phyloP scores from a whole-genome alignment of 73 alveolate species.

The Durusdinium trenchii region DNA sequence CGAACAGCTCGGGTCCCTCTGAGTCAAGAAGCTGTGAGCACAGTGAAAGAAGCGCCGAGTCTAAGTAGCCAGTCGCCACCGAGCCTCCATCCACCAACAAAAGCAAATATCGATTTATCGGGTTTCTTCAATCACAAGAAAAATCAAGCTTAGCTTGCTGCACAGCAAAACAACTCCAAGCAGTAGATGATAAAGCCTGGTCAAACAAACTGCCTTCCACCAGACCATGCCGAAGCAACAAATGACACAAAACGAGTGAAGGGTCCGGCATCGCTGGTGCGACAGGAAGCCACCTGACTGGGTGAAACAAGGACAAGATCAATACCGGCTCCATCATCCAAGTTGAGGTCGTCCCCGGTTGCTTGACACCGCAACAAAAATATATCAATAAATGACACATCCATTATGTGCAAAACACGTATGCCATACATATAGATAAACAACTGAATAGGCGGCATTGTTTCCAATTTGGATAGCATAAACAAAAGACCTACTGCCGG shows the following conservation, averaged over 20 bases:
- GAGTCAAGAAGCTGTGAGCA: conserved; percentile 96
- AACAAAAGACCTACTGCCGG: background rate
- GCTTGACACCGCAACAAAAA: too few species aligned
- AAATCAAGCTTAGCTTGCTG: background rate
- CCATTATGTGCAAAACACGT: background rate
- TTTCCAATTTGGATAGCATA: background rate
- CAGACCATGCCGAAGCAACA: background rate
- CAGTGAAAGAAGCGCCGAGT: conserved; percentile 70
- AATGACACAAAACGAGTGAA: background rate
- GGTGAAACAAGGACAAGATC: too few species aligned
- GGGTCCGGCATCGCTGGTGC: conserved; percentile 2
- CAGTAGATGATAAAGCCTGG: conserved; percentile 71
- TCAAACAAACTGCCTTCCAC: background rate
- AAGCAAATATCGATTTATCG: background rate
- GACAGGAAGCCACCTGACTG: conserved; percentile 71
- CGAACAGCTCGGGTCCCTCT: background rate
- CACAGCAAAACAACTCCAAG: conserved; percentile 63
- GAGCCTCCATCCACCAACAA: conserved; percentile 39
- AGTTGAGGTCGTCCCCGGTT: too few species aligned
- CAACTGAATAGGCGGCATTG: background rate
- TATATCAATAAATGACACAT: too few species aligned
- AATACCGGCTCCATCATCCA: too few species aligned
- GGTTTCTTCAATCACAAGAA: background rate
- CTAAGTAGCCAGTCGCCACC: conserved; percentile 87
- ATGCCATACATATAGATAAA: too few species aligned